phyloP scores from a whole-genome alignment of 139 green algal species.

The Coelastrella sp. region DNA sequence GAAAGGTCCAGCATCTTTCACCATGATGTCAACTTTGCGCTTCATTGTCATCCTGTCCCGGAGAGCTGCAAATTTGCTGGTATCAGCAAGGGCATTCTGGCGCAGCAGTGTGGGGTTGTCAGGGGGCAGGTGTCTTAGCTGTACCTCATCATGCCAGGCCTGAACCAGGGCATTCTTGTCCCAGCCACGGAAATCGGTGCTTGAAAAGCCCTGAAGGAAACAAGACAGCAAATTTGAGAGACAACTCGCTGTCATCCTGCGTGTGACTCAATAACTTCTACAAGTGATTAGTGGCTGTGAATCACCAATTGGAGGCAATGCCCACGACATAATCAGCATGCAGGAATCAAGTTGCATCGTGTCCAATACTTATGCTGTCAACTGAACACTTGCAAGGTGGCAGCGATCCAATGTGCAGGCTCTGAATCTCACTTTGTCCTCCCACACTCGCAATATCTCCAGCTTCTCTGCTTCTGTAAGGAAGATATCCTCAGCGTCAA shows the following conservation, averaged over 20 bases:
- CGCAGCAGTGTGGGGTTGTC: constrained; percentile 10
- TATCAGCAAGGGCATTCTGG: background rate
- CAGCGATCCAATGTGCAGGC: background rate
- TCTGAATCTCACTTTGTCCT: background rate
- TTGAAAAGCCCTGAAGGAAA: constrained; percentile 36
- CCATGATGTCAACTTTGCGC: background rate
- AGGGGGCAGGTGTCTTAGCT: background rate
- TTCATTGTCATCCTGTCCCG: background rate
- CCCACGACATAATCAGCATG: no score
- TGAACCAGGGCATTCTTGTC: constrained; percentile 30
- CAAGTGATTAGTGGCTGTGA: no score
- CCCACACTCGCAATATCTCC: constrained; percentile 32
- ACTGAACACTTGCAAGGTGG: no score
- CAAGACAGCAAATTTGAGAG: no score
- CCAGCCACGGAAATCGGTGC: constrained; percentile 44
- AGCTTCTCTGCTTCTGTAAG: constrained; percentile 21
- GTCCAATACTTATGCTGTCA: no score
- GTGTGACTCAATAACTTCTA: no score
- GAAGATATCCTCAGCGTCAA: background rate
- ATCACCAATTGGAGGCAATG: no score
- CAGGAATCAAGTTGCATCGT: no score
- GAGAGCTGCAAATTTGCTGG: background rate
- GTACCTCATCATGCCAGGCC: constrained; percentile 40
- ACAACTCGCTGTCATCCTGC: no score
- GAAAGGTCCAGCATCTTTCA: constrained; percentile 1